Evolutionary conservation across 169 alveolate species (phyloP), one percentile per base, ranked within the genome.

Genomic region (Cryptosporidium tyzzeri): DNA sequence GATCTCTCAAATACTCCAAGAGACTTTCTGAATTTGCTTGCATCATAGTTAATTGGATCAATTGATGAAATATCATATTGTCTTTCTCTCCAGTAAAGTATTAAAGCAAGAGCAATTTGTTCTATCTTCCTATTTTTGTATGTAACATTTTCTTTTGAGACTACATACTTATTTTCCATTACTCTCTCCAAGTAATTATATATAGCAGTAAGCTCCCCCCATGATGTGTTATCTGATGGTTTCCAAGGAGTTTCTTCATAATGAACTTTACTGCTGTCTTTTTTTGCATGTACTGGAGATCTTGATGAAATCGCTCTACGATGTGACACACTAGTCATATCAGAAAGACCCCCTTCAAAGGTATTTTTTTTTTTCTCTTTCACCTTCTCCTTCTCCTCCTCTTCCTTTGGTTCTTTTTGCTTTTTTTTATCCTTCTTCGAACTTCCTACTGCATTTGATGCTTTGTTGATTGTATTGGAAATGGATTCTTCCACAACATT

Each of bases 41-140:
- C 59, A 41, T 62, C 75, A 31, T 62, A 65, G 26, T 80, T 65
- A 23, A 80, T 41, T 31, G 89, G 80, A 14, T 80, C 89, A 37
- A 80, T 65, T 18, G 75, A 41, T 41, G 80, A 59, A 80, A 80
- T 80, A 65, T 80, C 89, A 65, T 26, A 80, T 45, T 80, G 73
- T 16, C 89, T 58, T 62, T 80, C 89, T 37, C 80, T 59, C 68
- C 65, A 59, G 53, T 44, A 80, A 18, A 80, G 59, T 26, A 80
- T 70, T 45, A 80, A 59, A 23, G 89, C 71, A 61, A 80, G 75
- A 21, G 89, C 51, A 41, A 80, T 41, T 26, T 73, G 37, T 23
- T 62, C 73, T 3, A 80, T 44, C 33, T 80, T 62, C 23, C 48
- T 37, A 2, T 59, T 80, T 41, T 18, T 65, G n/a, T 33, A 45